Conservation (phyloP, 805 yeast species). For the Lipomyces yamadae region DNA sequence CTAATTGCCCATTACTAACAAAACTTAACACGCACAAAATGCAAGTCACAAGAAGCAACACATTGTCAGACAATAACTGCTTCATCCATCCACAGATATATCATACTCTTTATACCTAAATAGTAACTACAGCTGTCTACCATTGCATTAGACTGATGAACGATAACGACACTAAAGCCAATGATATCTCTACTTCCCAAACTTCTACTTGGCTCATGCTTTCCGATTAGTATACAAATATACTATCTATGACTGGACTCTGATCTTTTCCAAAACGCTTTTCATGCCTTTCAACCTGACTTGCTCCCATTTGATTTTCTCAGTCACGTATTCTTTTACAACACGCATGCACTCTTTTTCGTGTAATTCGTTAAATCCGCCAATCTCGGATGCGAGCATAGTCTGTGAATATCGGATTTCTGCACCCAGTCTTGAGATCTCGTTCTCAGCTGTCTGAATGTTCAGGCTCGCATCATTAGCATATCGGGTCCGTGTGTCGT, state of each 20-base stretch:
- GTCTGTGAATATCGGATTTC: constrained; percentile 46
- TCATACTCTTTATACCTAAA: not conserved
- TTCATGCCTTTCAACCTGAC: constrained; percentile 30
- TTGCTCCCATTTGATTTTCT: constrained; percentile 36
- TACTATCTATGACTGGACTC: not conserved
- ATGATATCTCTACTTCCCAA: not conserved
- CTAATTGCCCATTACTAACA: not conserved
- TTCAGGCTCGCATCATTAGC: constrained; percentile 42
- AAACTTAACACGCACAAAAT: not conserved
- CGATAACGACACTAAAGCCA: not conserved
- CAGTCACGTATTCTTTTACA: constrained; percentile 36
- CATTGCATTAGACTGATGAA: not conserved
- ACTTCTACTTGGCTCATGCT: constrained; percentile 1
- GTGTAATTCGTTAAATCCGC: constrained; percentile 46
- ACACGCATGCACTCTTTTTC: constrained; percentile 43
- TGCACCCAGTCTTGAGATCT: constrained; percentile 42
- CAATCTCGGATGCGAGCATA: constrained; percentile 48
- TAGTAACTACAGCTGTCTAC: not conserved
- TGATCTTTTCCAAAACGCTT: constrained; percentile 29
- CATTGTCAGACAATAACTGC: not conserved
- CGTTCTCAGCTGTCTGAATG: constrained; percentile 42
- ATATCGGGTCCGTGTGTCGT: constrained; percentile 45
- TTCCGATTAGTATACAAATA: not conserved
- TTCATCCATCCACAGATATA: not conserved
- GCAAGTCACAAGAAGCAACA: not conserved